Percentiles rank a stretch among this genome's conserved stretches.
phyloP scores from a whole-genome alignment of 78 protist genomes.

The Dictyostelium brefeldianum region DNA sequence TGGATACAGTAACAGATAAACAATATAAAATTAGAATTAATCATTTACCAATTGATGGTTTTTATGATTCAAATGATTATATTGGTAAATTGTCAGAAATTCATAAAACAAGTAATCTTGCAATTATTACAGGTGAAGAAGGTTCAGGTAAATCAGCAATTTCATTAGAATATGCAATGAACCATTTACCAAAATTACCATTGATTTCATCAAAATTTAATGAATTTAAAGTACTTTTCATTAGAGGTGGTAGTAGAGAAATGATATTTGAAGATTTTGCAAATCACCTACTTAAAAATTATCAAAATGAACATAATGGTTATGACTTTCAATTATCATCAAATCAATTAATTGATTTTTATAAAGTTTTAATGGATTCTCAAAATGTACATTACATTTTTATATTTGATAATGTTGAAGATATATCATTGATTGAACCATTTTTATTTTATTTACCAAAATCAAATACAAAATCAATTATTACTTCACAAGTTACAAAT shows the following conservation, averaged over 20 bases:
- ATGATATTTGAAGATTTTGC: conserved; percentile 20
- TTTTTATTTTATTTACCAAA: conserved; percentile 15
- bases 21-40: conserved; percentile 3
- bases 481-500: neutral
- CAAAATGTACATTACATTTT: neutral
- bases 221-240: neutral
- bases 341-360: conserved; percentile 21
- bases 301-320: neutral
- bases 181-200: neutral
- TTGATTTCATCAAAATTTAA: neutral
- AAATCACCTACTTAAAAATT: neutral
- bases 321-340: conserved; percentile 22
- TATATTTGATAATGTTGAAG: conserved; percentile 23
- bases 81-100: neutral
- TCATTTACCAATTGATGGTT: neutral
- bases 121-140: conserved; percentile 27
- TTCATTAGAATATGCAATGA: neutral
- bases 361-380: conserved; percentile 6
- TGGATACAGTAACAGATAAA: neutral
- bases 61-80: conserved; percentile 11
- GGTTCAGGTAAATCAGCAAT: conserved; percentile 8
- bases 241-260: neutral
- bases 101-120: neutral
- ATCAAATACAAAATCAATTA: conserved; percentile 5
- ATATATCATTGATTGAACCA: neutral